Percentiles rank a stretch among this genome's conserved stretches.
These are phyloP conservation scores for Candida endomychidarum DNA, from an alignment of 805 yeast genomes.

Conservation along the genomic window DNA sequence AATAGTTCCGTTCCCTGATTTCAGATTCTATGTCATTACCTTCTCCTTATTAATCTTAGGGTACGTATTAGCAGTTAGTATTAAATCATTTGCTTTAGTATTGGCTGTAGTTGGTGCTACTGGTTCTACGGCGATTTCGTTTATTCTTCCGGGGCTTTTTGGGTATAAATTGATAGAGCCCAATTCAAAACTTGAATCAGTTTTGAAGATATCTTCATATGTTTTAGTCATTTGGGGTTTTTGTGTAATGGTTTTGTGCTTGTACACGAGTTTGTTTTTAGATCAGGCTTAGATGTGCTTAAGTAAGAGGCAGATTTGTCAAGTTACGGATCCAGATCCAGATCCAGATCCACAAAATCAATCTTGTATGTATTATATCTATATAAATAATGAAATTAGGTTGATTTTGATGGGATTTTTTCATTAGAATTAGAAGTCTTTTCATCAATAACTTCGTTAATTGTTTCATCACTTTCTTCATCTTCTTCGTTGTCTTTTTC, in stretches of 20 bases:
- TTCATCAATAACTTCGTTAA: slow-evolving; percentile 4
- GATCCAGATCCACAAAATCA: background rate
- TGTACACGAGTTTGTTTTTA: slow-evolving; percentile 49
- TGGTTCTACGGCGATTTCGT: slow-evolving; percentile 77
- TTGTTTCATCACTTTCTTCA: slow-evolving; percentile 4
- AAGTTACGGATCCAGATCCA: no score
- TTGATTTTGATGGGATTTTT: background rate
- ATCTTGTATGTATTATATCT: background rate
- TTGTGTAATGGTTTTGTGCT: slow-evolving; percentile 51
- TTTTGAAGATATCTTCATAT: slow-evolving; percentile 38
- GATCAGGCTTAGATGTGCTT: slow-evolving; percentile 16
- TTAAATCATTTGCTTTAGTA: slow-evolving; percentile 66
- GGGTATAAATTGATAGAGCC: slow-evolving; percentile 57
- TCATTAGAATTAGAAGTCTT: background rate
- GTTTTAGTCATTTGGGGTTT: slow-evolving; percentile 53
- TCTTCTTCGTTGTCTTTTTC: slow-evolving; percentile 1
- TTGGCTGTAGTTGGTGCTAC: slow-evolving; percentile 79
- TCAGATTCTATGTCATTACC: slow-evolving; percentile 52
- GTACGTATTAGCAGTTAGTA: slow-evolving; percentile 56
- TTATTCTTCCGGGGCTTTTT: slow-evolving; percentile 75
- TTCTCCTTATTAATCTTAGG: slow-evolving; percentile 43
- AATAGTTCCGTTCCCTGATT: slow-evolving; percentile 48
- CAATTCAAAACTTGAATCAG: slow-evolving; percentile 24
- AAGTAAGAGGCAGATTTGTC: no score
- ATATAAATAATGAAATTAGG: slow-evolving; percentile 3